phyloP scores from a whole-genome alignment of 352 stramenopile genomes.

The Globisporangium solare region DNA sequence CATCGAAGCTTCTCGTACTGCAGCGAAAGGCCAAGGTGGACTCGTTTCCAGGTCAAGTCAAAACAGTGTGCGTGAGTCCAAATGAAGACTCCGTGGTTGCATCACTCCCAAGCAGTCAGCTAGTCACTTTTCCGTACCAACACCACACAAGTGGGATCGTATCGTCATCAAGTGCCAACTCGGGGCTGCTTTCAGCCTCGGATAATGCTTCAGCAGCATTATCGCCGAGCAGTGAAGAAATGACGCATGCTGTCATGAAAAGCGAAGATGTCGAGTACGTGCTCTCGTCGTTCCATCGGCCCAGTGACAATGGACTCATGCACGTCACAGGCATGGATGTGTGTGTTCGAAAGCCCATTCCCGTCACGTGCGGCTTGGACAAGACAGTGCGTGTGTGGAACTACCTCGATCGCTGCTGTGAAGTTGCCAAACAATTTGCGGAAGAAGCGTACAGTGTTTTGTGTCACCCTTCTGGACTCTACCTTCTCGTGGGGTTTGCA shows the following conservation, averaged over 20 bases:
- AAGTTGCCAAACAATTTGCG: slow-evolving; percentile 85
- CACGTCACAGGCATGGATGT: slow-evolving; percentile 89
- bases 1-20: slow-evolving; percentile 38
- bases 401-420: slow-evolving; percentile 85
- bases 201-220: slow-evolving; percentile 3
- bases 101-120: slow-evolving; percentile 54
- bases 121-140: slow-evolving; percentile 76
- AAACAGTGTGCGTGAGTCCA: slow-evolving; percentile 60
- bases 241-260: slow-evolving; percentile 21
- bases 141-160: slow-evolving; percentile 22
- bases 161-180: slow-evolving; percentile 13
- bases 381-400: slow-evolving; percentile 91
- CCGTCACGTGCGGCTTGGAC: slow-evolving; percentile 89
- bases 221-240: slow-evolving; percentile 16
- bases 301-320: slow-evolving; percentile 45
- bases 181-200: slow-evolving; percentile 16
- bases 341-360: slow-evolving; percentile 88
- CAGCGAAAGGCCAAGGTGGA: slow-evolving; percentile 67
- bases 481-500: slow-evolving; percentile 87
- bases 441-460: slow-evolving; percentile 88
- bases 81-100: slow-evolving; percentile 74
- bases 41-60: slow-evolving; percentile 29
- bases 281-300: slow-evolving; percentile 66
- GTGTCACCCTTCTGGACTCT: slow-evolving; percentile 89
- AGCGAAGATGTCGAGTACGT: slow-evolving; percentile 72